Percentiles rank a stretch among this genome's conserved stretches.
Evolutionary conservation across 805 yeast genomes (phyloP).

Genomic region (Diddensiella transvaalensis): DNA sequence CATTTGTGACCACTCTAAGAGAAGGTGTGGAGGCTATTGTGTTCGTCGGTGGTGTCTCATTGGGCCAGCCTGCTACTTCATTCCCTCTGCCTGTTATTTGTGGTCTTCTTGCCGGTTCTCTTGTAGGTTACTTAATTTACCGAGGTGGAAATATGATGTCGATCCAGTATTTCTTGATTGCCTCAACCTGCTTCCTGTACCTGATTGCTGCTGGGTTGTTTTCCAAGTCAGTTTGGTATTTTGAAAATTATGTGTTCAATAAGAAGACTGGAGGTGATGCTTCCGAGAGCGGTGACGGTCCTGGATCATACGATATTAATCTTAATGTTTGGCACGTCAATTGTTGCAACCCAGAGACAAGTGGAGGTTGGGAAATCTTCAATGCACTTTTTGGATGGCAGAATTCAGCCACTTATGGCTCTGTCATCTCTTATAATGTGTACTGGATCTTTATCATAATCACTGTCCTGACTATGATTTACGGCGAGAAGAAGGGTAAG

Average conservation of each 20-base stretch:
- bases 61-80: constrained; percentile 59
- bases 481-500: constrained; percentile 81
- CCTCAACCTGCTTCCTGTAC: constrained; percentile 85
- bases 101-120: constrained; percentile 77
- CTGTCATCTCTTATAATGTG: constrained; percentile 80
- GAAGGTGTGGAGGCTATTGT: constrained; percentile 97
- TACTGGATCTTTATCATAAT: constrained; percentile 76
- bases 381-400: constrained; percentile 96
- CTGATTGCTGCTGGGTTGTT: constrained; percentile 89
- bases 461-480: constrained; percentile 59
- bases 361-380: constrained; percentile 96
- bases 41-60: constrained; percentile 93
- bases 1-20: constrained; percentile 86
- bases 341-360: constrained; percentile 91
- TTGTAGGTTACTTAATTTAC: constrained; percentile 69
- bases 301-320: constrained; percentile 85
- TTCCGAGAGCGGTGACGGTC: constrained; percentile 87
- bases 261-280: constrained; percentile 88
- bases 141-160: constrained; percentile 78
- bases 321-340: constrained; percentile 92
- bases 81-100: constrained; percentile 92
- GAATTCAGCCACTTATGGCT: constrained; percentile 91
- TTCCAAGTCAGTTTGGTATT: constrained; percentile 90
- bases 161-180: constrained; percentile 80
- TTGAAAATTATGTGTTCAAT: constrained; percentile 66